Base-by-base conservation (phyloP, 2,329 filamentous ascomycete genomes). In the Onygena corvina region DNA sequence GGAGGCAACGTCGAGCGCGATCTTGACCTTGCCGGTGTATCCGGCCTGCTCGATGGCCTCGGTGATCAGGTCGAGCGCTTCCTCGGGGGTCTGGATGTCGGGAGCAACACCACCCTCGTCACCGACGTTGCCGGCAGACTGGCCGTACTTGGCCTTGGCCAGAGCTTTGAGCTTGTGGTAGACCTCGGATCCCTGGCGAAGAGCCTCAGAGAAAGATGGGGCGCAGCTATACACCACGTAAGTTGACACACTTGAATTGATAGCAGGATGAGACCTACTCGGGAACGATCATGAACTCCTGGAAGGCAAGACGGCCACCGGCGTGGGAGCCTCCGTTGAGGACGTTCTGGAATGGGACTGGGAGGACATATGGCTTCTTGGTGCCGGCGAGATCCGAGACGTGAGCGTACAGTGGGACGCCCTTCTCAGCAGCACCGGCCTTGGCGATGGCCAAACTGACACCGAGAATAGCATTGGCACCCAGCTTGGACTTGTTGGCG, bases 61-160 rank as follows among this genome's bases (percentile, higher is more conserved):
- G 58, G 83, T 84, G 75, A 98, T 96, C 65, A 98, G 83, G 70
- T 94, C 86, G 55, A 98, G 86, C 59, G 93, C 92, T 78, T 98
- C 92, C 68, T 93, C 86, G 56, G 92, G 78, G 60, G 86, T 93
- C 77, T 95, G 87, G 67, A 98, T 96, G 81, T 96, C 89, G 61
- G 92, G 92, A 61, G 92, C 92, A 66, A 98, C 92, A 83, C 92
- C 92, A 79, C 92, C 92, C 82, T 98, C 92, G 68, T 98, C 92
- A 73, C 92, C 92, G 59, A 98, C 92, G 71, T 98, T 98, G 70
- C 90, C 92, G 59, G 92, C 92, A 57, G 92, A 95, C 74, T 94
- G 90, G 67, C 92, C 92, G 71, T 98, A 98, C 80, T 86, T 92
- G 86, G 95, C 92, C 86, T 96, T 96, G 70, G 92, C 89, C 55